A percentile compares a stretch with the other conserved stretches of the same genome.
Evolutionary conservation across 2,329 filamentous ascomycete species (phyloP).

Genomic region (Fusarium sp.): DNA sequence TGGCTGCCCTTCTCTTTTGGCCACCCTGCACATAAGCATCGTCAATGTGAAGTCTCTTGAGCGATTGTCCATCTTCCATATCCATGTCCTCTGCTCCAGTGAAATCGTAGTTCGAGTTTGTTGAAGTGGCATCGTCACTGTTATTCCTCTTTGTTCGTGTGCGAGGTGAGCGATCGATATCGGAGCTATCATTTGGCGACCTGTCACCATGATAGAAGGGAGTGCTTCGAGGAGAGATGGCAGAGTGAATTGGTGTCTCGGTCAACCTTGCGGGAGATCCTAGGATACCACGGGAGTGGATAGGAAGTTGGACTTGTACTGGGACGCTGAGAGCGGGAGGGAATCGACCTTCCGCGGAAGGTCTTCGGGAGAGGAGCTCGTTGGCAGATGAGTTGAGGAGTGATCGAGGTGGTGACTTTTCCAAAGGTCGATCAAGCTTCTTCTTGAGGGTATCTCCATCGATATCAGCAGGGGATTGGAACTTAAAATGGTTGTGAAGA

Average conservation of each 20-base stretch:
- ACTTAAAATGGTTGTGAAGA: constrained; percentile 64
- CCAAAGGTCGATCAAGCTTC: constrained; percentile 66
- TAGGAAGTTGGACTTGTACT: constrained; percentile 62
- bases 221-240: constrained; percentile 61
- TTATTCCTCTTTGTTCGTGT: constrained; percentile 63
- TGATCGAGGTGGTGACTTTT: constrained; percentile 62
- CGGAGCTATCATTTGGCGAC: constrained; percentile 59
- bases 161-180: constrained; percentile 63
- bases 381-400: constrained; percentile 59
- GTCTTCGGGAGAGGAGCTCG: constrained; percentile 55
- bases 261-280: constrained; percentile 61
- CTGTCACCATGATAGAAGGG: constrained; percentile 60
- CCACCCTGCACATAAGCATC: constrained; percentile 59
- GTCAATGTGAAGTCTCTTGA: constrained; percentile 66
- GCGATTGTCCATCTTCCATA: constrained; percentile 64
- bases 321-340: constrained; percentile 59
- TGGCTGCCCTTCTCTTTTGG: constrained; percentile 69
- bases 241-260: constrained; percentile 63
- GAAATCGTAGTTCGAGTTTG: constrained; percentile 60
- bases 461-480: constrained; percentile 60
- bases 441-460: constrained; percentile 67
- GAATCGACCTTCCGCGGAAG: constrained; percentile 56
- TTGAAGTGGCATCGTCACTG: constrained; percentile 65
- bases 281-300: constrained; percentile 56
- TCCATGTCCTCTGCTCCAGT: constrained; percentile 60